Evolutionary conservation across 192 early-diverging fungal genomes (phyloP), one percentile per base, ranked within the genome.

Genomic region (Jimgerdemannia lactiflua): DNA sequence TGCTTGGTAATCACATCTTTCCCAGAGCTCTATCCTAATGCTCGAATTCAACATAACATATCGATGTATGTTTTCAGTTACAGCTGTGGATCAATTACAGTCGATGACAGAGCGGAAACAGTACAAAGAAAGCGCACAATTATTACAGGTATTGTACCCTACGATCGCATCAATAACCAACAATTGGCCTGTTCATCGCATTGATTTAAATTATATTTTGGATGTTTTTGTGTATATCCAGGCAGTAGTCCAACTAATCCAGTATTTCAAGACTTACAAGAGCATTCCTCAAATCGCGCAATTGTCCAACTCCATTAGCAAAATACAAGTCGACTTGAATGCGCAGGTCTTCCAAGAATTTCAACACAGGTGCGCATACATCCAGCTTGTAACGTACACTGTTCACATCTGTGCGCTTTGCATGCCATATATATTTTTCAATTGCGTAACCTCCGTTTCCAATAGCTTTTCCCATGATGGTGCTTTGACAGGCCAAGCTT

Each of bases 81-180:
- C 89, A 0, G 93, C 94, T 3, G 85, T 92, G 4, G 91, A 89
- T 65, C 93, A 96, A 71, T 76, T 98, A 49, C 88, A 90, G 65
- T 75, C 71, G 4, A 85, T 94, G 83, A 84, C 86, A 43, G 81
- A 86, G 43, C 86, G 87, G 49, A 88, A 91, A 69, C 86, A 93
- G 75, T 98, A 97, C 78, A 80, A 85, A 29, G 94, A 96, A 65
- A 91, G 90, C 3, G 92, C 94, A 7, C 89, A 94, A 72, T 73
- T 97, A 18, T 71, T 98, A 68, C 88, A 92, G 85, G 94, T 92
- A 85, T 42, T 43, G 4, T 40, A 19, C 42, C 14, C 10, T 40
- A 40, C 19, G 3, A 65, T 42, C n/a, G 17, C 4, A 43, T 49
- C 39, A 4, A 18, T 18, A 42, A 11, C 11, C 39, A 66, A 41